Base-by-base conservation (phyloP, 768 basidiomycete genomes). In the Boletales sp. region DNA sequence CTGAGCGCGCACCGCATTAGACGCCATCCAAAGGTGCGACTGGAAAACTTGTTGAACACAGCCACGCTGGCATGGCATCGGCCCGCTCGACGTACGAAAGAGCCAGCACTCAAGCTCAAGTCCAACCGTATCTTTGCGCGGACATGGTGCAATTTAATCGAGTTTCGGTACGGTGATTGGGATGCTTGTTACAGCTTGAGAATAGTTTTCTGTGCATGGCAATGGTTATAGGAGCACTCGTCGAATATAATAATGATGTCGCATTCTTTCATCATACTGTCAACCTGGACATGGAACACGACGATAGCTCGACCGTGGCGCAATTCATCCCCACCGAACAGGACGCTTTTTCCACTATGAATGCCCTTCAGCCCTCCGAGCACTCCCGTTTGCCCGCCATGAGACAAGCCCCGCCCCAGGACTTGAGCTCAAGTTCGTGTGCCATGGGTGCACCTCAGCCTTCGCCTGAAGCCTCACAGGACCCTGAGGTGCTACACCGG, bases 1-100 rank as follows among this genome's bases (percentile, higher is more conserved):
- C 61, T 86, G 84, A 1, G 77, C 74, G 41, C 77, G 77, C n/a
- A 86, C 69, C 21, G 83, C 83, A 49, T 79, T 74, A 5, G 82
- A 82, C 15, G 79, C 76, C 83, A 82, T 84, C 38, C 28, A 46
- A 21, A 17, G 21, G 12, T 12, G n/a, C 12, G 38, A 35, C 15
- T 15, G 6, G 5, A 19, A 36, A 34, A 17, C 8, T 34, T 18
- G 31, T n/a, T 8, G 8, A 12, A 28, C 53, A 64, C 57, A 62
- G 62, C 64, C 59, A 66, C 64, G 31, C n/a, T 28, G 25, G 7
- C 25, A 28, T 7, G 25, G 25, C 25, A 28, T 28, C 25, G 5
- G 7, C 25, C 25, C 25, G 25, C 6, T 6, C 25, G 25, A 28
- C 25, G 5, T 7, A 28, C 25, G 25, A 28, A 28, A 28, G 25